Evolutionary conservation across 75 land plant species (phyloP), one percentile per base, ranked within the genome.

Genomic region (Adiantum capillusveneris): DNA sequence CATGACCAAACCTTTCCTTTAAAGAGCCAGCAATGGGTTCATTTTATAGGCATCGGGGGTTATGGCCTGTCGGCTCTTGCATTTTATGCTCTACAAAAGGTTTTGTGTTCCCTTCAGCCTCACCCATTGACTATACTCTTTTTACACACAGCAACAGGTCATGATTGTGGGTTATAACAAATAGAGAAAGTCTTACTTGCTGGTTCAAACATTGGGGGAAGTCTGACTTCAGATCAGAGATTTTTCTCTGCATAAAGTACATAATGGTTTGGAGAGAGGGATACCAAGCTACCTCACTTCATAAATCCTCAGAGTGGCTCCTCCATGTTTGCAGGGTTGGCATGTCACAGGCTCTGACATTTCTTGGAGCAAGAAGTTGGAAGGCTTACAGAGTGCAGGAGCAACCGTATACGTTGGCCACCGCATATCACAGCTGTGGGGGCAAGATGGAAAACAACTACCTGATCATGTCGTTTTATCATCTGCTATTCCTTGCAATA

Each of bases 1-100:
- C n/a, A n/a, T n/a, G n/a, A n/a, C n/a, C n/a, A n/a, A n/a, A 19
- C 53, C 14, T n/a, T n/a, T n/a, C n/a, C n/a, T n/a, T n/a, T n/a
- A 34, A 9, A 45, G 7, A 30, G 25, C 21, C 26, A 59, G 24
- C 49, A 46, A 50, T 51, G 77, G 66, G 64, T 80, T 25, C 86
- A 83, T 44, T 83, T 83, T 56, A 80, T 83, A n/a, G 86, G 86
- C 0, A 57, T 83, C 60, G 86, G 86, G 19, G 86, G 86, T 37
- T 29, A 60, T 6, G 86, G 86, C 0, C 61, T 83, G 22, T 83
- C 83, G n/a, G 83, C 86, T 0, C 83, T 83, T 57, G 86, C 86
- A 16, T 58, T 70, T 71, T 74, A 80, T 11, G 83, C 86, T 18
- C 63, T 83, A 22, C 49, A 73, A 62, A 79, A 83, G 72, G 85